Evolutionary conservation across 2,329 filamentous ascomycete species (phyloP).

Genomic region (Apiospora kogelbergensis): DNA sequence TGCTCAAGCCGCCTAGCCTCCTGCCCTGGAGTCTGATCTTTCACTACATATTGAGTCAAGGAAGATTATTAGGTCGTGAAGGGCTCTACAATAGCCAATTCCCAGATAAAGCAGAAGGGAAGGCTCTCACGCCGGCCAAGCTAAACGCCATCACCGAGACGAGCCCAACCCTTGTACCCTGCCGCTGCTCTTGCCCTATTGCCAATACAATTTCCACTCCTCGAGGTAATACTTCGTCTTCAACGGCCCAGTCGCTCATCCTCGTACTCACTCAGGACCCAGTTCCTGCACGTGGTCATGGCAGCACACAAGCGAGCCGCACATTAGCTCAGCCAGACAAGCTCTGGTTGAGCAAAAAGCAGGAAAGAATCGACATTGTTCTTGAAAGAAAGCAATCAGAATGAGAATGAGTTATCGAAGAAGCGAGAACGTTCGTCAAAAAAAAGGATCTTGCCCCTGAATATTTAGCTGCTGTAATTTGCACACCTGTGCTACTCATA

Average conservation of each 20-base stretch:
- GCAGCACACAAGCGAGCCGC: slow-evolving; percentile 13
- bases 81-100: too few relatives aligned
- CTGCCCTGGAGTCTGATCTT: too few relatives aligned
- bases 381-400: background rate
- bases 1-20: background rate
- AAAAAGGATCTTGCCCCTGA: too few relatives aligned
- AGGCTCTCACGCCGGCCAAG: too few relatives aligned
- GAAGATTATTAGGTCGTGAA: too few relatives aligned
- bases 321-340: background rate
- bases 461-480: too few relatives aligned
- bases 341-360: background rate
- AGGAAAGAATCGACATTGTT: background rate
- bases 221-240: background rate
- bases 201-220: background rate
- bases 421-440: slow-evolving; percentile 17
- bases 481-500: too few relatives aligned
- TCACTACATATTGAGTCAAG: too few relatives aligned
- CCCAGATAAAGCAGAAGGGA: too few relatives aligned
- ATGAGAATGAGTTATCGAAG: slow-evolving; percentile 9
- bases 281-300: slow-evolving; percentile 21
- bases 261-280: slow-evolving; percentile 18
- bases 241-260: background rate
- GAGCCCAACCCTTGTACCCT: background rate
- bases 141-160: too few relatives aligned
- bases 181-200: background rate